Base-by-base conservation (phyloP, 345 rosid species). In the Syzygium aqueum region DNA sequence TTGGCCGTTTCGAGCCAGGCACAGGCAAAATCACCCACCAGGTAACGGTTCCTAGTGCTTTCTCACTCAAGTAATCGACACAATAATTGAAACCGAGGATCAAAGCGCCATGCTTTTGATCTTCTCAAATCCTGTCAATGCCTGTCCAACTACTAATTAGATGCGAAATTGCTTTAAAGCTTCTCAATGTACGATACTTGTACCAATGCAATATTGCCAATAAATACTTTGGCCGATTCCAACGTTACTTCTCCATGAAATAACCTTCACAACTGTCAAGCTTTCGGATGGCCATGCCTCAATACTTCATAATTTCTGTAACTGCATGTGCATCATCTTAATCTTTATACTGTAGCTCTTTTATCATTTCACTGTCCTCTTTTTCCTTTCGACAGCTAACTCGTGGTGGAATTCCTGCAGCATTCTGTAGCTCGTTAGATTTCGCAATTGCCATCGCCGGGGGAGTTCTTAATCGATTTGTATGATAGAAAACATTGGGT, bases 1-100 rank as follows among this genome's bases (percentile, higher is more conserved):
- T 46, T 84, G 89, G 89, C 89, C 86, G 8, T 84, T 84, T 85
- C 83, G 84, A 51, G 13, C 84, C n/a, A 59, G 86, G 46, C 57
- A 65, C 23, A 27, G 49, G 16, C 86, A 87, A 84, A 78, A 33
- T 53, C 65, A 27, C 84, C 86, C 86, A 13, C 80, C 51, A 63
- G 52, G 53, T 37, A 65, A 85, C 53, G 46, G 53, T 25, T 46
- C 25, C n/a, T 33, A 65, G 53, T 25, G 27, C 87, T 50, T 63
- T 46, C 53, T 56, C 53, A 73, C 25, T 40, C 80, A 73, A 19
- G 80, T 73, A 73, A 65, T 65, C 77, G 23, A 65, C 77, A 8
- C 23, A 8, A 16, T 65, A 8, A 30, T 30, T 30, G 6, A 65
- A 73, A 73, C 49, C 25, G 49, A 22, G 23, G 49, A 73, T 73